Evolutionary conservation across 1,139 yeast genomes (phyloP).

Genomic region (Pichia sp.): DNA sequence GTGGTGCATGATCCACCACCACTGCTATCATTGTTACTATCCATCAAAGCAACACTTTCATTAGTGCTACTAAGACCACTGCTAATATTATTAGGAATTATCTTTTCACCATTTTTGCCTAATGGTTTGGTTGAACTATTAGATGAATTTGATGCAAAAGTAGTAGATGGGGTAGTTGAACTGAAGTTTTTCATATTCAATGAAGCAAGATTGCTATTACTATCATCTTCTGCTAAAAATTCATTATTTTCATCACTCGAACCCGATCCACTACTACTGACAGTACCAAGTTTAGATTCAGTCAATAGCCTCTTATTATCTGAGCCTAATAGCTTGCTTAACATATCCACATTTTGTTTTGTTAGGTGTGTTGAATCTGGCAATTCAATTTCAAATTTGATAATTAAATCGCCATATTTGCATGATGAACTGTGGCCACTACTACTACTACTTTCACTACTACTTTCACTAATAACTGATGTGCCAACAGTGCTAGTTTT

Average conservation of each 20-base stretch:
- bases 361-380: conserved; percentile 34
- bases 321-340: conserved; percentile 24
- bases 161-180: too few species aligned
- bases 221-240: not conserved
- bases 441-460: conserved; percentile 1
- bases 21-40: not conserved
- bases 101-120: too few species aligned
- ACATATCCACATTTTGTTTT: conserved; percentile 28
- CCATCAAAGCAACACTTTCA: not conserved
- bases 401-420: conserved; percentile 38
- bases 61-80: not conserved
- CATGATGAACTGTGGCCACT: not conserved
- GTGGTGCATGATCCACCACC: not conserved
- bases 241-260: not conserved
- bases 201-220: too few species aligned
- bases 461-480: not conserved
- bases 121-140: too few species aligned
- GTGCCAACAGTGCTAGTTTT: too few species aligned
- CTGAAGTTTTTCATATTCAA: too few species aligned
- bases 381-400: conserved; percentile 44
- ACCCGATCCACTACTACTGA: not conserved
- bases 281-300: not conserved
- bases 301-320: not conserved
- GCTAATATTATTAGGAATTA: not conserved
- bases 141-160: too few species aligned